These are phyloP conservation scores for Talaromyces sp. DNA, from an alignment of 2,329 filamentous ascomycete species.

Conservation along the genomic window DNA sequence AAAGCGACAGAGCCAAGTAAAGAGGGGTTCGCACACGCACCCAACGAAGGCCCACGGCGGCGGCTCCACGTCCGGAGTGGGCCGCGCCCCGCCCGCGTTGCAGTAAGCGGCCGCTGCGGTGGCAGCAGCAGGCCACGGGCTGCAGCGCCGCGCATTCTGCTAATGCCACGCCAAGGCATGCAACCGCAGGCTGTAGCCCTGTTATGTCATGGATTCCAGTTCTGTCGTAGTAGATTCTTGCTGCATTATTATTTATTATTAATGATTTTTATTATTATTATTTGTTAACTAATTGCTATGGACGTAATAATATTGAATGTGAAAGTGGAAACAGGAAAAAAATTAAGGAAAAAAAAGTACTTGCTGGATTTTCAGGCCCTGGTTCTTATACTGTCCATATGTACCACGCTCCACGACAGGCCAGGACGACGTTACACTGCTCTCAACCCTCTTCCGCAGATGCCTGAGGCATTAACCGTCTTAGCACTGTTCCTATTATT, in stretches of 20 bases:
- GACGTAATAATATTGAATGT: too few species aligned
- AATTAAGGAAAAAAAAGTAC: background rate
- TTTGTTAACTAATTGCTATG: too few species aligned
- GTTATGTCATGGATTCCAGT: background rate
- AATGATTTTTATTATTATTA: too few species aligned
- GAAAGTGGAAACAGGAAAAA: too few species aligned
- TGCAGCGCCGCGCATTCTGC: background rate
- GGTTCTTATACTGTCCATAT: background rate
- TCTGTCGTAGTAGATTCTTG: background rate
- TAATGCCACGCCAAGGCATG: background rate
- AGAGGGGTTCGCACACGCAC: background rate
- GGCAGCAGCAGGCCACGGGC: background rate
- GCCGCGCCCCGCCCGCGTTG: background rate
- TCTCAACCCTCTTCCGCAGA: background rate
- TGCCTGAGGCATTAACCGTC: background rate
- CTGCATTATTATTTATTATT: too few species aligned
- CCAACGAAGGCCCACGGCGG: too few species aligned
- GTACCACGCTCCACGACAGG: background rate
- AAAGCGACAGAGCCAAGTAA: background rate
- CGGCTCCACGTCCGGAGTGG: background rate
- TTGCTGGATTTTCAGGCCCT: background rate
- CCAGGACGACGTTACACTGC: background rate
- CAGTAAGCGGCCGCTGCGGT: background rate
- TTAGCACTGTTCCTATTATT: background rate
- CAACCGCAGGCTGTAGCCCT: background rate